phyloP scores from a whole-genome alignment of 2,329 filamentous ascomycete species.

The Metarhizium anisopliae region DNA sequence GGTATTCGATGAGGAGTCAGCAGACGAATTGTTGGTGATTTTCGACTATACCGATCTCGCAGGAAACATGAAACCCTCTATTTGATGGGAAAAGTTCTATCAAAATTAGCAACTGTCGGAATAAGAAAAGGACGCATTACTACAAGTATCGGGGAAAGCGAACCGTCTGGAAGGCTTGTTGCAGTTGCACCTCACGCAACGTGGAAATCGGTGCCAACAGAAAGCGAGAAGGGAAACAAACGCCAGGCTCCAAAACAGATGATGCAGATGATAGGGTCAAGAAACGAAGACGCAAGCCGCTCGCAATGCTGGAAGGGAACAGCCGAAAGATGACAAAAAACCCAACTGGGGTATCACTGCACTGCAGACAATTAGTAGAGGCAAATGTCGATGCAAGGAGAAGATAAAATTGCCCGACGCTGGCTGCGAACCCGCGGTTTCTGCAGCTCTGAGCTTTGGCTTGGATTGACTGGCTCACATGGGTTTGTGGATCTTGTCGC shows the following conservation, averaged over 20 bases:
- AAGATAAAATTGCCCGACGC: background rate
- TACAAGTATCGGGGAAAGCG: background rate
- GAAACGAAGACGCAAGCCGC: conserved; percentile 6
- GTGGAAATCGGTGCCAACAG: background rate
- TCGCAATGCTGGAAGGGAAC: conserved; percentile 6
- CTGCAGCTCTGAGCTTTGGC: background rate
- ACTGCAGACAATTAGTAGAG: background rate
- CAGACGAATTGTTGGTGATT: background rate
- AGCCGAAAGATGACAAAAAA: background rate
- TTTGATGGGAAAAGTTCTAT: conserved; percentile 1
- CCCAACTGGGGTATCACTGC: background rate
- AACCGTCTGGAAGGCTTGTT: background rate
- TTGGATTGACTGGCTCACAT: background rate
- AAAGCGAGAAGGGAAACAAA: conserved; percentile 16
- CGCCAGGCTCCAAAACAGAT: conserved; percentile 16
- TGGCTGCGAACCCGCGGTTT: background rate
- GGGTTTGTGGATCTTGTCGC: background rate
- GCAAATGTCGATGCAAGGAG: conserved; percentile 1
- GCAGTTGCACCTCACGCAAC: conserved; percentile 1
- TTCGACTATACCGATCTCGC: conserved; percentile 16
- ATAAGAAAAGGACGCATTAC: background rate
- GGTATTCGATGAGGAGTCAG: background rate
- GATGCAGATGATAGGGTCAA: conserved; percentile 9
- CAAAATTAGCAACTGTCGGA: conserved; percentile 4
- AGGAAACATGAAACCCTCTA: conserved; percentile 19